Base-by-base conservation (phyloP, 805 yeast species). In the Candida tammaniensis region DNA sequence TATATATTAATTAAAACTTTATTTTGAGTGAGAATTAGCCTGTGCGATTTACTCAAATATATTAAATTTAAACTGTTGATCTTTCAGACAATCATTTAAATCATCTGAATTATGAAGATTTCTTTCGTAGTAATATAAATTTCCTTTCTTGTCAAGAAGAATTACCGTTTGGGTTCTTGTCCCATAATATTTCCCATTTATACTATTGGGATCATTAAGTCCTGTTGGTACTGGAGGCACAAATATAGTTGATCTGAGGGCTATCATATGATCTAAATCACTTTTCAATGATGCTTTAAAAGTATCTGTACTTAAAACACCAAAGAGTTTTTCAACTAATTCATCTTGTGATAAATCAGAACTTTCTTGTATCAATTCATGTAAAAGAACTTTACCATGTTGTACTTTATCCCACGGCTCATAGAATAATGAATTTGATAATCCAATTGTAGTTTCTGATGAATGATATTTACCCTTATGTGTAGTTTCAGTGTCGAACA, bases 151-250 rank as follows among this genome's bases (percentile, higher is more conserved):
- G 49, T 75, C 77, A 7, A 84, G 68, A 15, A 86, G 47, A 3
- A 87, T 68, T 2, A 87, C 73, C 0, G 95, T 86, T 54, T 88
- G 96, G 0, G 96, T 85, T 35, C 96, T 62, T 0, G 97, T 88
- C 0, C 96, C 96, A 52, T 87, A 89, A 48, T 67, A 78, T 15
- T 64, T 56, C 0, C 87, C 86, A 11, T 67, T 39, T 2, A 50
- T 44, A 12, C 26, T 20, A 30, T 38, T 44, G 11, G 35, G 33
- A 12, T 24, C 37, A 9, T 30, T 24, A 18, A 39, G 22, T 5
- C 40, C 40, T 13, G 61, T 54, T 27, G 56, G 53, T 25, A 84
- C 49, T 0, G 87, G 86, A 2, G 95, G 95, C 7, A 88, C 73
- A 49, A 79, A 86, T 4, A 88, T 77, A 3, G 85, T 74, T 19